Base-by-base conservation (phyloP, 106 monocot species). In the Dactylorhiza incarnata region DNA sequence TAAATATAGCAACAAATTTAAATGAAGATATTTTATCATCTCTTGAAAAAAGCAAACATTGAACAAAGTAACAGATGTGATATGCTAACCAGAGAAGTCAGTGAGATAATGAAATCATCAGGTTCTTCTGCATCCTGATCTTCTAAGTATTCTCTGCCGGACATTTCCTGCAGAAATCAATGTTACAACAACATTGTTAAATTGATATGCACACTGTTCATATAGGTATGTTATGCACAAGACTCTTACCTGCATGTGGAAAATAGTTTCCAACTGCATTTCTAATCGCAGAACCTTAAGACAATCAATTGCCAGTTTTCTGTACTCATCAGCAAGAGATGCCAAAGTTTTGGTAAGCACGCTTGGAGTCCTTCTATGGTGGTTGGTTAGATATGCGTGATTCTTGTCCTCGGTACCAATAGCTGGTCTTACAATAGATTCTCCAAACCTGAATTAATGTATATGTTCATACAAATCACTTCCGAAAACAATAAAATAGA, bases 41-140 rank as follows among this genome's bases (percentile, higher is more conserved):
- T 7, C 47, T 49, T 61, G 24, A 25, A 45, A 61, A 58, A 17
- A 75, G 22, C 46, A 3, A 74, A 15, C 10, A 46, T 24, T 70
- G 16, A 20, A 55, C 44, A 53, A 17, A 68, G 15, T 24, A n/a
- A 75, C 69, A 11, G 1, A 49, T 19, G 23, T 7, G 20, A 72
- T 23, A 48, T 24, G 20, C 73, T 74, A 73, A 99, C 97, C 91
- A 88, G 94, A 73, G 97, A 65, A 58, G 94, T 91, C 44, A 99
- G 91, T 78, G 94, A 89, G 82, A 99, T 94, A 37, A 99, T 81
- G 74, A 91, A 99, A 83, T 99, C 94, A 88, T 99, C 97, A 80
- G 97, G 91, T 71, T 99, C 97, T 75, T 99, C 97, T 80, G 94
- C 89, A 88, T 99, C 97, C 85, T 94, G 91, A 83, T 99, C 91